These are phyloP conservation scores for Brassica incana DNA, from an alignment of 345 rosid species.

Conservation along the genomic window DNA sequence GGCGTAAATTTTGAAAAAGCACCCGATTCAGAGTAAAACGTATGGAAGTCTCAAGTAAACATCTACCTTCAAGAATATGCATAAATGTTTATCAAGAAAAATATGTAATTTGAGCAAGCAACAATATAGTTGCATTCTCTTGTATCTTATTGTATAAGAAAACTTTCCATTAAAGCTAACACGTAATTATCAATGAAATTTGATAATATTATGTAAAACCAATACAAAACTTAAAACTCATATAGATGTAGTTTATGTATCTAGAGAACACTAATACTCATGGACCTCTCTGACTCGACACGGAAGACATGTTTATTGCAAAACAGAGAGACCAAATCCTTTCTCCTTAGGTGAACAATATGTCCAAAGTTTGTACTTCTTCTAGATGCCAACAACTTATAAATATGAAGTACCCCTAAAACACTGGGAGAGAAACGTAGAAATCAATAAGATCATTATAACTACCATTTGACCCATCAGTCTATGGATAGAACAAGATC, in stretches of 20 bases:
- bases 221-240: neutral
- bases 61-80: neutral
- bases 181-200: neutral
- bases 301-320: slow-evolving; percentile 23
- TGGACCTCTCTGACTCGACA: neutral
- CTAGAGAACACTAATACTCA: neutral
- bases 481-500: neutral
- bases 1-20: neutral
- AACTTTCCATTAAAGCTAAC: neutral
- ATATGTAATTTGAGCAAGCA: slow-evolving; percentile 8
- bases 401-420: slow-evolving; percentile 5
- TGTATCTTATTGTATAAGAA: slow-evolving; percentile 24
- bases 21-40: slow-evolving; percentile 13
- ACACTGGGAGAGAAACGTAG: neutral
- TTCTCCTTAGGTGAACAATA: slow-evolving; percentile 22
- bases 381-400: slow-evolving; percentile 16
- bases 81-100: neutral
- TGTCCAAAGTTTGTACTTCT: slow-evolving; percentile 24
- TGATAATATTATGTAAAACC: neutral
- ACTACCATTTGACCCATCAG: neutral
- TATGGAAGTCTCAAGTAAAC: neutral
- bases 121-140: slow-evolving; percentile 10
- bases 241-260: neutral
- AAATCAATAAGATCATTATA: neutral
- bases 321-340: slow-evolving; percentile 15